Base-by-base conservation (phyloP, 176 grass and related monocot genomes). In the Rhynchospora pubera region DNA sequence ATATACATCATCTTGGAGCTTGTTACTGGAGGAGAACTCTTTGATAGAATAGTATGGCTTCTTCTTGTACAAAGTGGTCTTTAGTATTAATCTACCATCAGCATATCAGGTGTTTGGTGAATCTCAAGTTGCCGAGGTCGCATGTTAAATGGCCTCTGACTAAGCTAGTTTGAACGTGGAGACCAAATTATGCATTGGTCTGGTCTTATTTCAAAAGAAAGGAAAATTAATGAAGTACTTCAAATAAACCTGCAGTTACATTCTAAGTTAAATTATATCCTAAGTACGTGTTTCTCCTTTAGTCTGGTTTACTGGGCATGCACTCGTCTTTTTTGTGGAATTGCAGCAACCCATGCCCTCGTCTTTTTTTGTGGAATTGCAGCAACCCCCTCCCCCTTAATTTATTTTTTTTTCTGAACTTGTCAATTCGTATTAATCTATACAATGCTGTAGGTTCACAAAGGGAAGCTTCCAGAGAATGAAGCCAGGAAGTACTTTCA, bases 1-100 rank as follows among this genome's bases (percentile, higher is more conserved):
- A 99, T 99, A 93, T 99, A 99, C 83, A 99, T 99, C 85, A 95
- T 99, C 64, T 82, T 99, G 89, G 96, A 99, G 83, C 89, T 99
- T 79, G 53, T 95, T 73, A 95, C 67, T 22, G 92, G 92, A 57
- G 96, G 96, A n/a, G 92, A 99, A 91, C 84, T 99, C 39, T 99
- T 91, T 24, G 92, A 99, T 87, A 99, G 83, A 93, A 95, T 99
- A 80, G 92, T 99, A 99, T 86, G 92, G 50, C 72, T 24, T 79
- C 57, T 62, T 80, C 78, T 60, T 62, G 53, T 65, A 82, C 7
- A 66, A 82, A 32, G 22, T 82, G 13, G 66, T 48, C 1, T 82
- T 5, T 44, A 62, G 30, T 39, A 80, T 16, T 55, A 46, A 8
- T 76, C 48, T 22, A 72, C 23, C 28, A 43, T 67, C 19, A 22